Evolutionary conservation across 441 rosid genomes (phyloP).

Genomic region (Eruca vesicaria): DNA sequence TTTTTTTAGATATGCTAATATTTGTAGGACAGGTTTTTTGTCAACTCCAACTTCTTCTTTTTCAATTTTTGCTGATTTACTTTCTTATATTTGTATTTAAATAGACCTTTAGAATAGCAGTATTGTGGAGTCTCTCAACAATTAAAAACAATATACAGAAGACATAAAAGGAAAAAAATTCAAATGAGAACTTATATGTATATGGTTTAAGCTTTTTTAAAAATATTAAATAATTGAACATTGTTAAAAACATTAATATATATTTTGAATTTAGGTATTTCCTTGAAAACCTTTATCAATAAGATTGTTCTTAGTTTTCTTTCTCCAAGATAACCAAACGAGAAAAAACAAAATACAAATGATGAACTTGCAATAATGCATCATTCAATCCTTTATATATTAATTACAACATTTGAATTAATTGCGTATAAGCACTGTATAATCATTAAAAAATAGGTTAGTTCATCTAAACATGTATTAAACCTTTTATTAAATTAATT

Average conservation of each 20-base stretch:
- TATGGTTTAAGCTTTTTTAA: not conserved
- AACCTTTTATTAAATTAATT: no score
- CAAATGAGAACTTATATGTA: not conserved
- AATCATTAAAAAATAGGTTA: no score
- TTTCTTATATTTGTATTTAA: not conserved
- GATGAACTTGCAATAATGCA: not conserved
- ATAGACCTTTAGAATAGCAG: not conserved
- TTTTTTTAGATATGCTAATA: not conserved
- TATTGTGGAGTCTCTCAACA: not conserved
- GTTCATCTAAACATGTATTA: no score
- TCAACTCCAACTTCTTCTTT: not conserved
- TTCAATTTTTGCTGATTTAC: not conserved
- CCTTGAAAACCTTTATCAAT: not conserved
- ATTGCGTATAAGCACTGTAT: no score
- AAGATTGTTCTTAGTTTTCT: constrained; percentile 11
- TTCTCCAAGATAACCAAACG: constrained; percentile 6
- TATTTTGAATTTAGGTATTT: constrained; percentile 6
- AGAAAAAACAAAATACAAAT: not conserved
- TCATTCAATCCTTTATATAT: no score
- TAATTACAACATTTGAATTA: no score
- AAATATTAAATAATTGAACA: not conserved
- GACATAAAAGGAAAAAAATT: not conserved
- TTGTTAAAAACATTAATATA: not conserved
- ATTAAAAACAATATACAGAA: not conserved
- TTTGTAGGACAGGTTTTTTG: not conserved